Evolutionary conservation across 805 yeast species (phyloP), one percentile per base, ranked within the genome.

Genomic region (Kodamaea restingae): DNA sequence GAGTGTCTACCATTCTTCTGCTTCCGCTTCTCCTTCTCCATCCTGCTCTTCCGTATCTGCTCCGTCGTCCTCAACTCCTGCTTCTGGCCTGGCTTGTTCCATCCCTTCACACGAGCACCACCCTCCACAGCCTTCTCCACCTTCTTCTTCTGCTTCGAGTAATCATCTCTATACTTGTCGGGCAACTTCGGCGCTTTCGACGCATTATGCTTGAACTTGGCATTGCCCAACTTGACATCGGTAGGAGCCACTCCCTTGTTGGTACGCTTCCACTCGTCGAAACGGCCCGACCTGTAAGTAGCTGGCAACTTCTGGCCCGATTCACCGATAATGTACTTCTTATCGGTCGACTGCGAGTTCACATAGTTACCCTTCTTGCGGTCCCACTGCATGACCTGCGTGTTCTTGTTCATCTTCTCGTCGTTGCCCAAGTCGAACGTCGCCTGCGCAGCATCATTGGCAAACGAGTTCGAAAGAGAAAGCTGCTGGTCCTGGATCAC

Each of bases 301-400:
- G 98, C 98, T 5, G 98, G 96, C 35, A 93, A 78, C 57, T 77
- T 78, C 52, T 84, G 88, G 6, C 99, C 99, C 60, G 87, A 82
- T 60, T 93, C 99, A 45, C 98, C 95, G 47, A 88, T 82, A 53
- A 93, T 93, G 63, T 73, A 91, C 65, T 87, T 90, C 63, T 82
- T 77, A 54, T 87, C 95, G 15, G 81, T 69, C 46, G 93, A 86
- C 52, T 76, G 81, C 14, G 86, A 72, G 58, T 86, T 86, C 55
- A 90, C 76, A 61, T 86, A 91, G 48, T 88, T 88, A 54, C 95
- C 93, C 61, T 85, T 83, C 75, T 88, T 87, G 62, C 77, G 85
- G 65, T 91, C 97, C 98, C 98, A 91, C 56, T 78, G 75, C 73
- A 84, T 81, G 15, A 81, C 79, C 56, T 83, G 90, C 44, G 73